phyloP scores from a whole-genome alignment of 2,329 filamentous ascomycete species.

The Aspergillus sp. region DNA sequence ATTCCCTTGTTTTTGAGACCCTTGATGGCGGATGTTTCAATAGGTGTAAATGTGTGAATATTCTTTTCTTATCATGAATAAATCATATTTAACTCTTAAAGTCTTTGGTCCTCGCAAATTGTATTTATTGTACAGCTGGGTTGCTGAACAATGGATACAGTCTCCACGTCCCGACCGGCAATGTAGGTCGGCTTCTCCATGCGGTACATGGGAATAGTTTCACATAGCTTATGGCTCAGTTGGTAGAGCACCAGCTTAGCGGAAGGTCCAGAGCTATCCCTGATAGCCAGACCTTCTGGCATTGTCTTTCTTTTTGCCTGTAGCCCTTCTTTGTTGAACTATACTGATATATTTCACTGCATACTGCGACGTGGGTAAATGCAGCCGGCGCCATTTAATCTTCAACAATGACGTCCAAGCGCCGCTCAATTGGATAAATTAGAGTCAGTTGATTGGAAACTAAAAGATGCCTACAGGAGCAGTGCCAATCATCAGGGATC shows the following conservation, averaged over 20 bases:
- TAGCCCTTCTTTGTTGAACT: neutral
- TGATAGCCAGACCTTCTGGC: neutral
- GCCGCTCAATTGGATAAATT: neutral
- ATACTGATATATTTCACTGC: neutral
- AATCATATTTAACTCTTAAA: neutral
- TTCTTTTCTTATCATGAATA: slow-evolving; percentile 11
- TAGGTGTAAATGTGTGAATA: slow-evolving; percentile 31
- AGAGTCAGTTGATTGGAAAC: neutral
- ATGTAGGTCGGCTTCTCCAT: neutral
- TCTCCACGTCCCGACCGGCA: neutral
- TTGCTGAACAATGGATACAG: neutral
- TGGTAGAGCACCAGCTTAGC: slow-evolving; percentile 29
- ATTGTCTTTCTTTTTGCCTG: neutral
- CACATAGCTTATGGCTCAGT: slow-evolving; percentile 17
- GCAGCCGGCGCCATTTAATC: neutral
- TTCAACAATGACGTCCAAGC: neutral
- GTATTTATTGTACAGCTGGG: too few relatives aligned
- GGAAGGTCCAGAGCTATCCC: neutral
- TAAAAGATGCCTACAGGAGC: neutral
- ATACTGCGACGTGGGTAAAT: neutral
- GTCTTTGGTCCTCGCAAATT: too few relatives aligned
- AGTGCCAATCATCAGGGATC: neutral
- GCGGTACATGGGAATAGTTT: neutral
- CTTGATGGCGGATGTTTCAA: slow-evolving; percentile 26
- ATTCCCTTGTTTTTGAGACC: slow-evolving; percentile 25